Conservation (phyloP, 495 filamentous ascomycete species). For the Talaromyces liani region DNA sequence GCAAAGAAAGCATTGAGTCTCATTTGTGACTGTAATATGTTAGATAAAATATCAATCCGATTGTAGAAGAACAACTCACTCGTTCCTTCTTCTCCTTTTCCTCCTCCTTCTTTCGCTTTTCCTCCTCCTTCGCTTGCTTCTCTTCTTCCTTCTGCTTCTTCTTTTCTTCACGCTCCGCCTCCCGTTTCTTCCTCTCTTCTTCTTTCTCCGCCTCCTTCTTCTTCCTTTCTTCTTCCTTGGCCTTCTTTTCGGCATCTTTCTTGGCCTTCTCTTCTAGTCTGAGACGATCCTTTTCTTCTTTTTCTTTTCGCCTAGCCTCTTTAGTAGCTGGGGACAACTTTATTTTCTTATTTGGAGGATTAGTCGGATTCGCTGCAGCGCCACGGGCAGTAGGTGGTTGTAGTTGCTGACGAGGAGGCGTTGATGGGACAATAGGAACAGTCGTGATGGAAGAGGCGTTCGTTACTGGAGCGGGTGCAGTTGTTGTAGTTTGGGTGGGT, state of each 20-base stretch:
- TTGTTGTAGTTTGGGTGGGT: background rate
- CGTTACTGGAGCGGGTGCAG: background rate
- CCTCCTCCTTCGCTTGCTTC: conserved; percentile 51
- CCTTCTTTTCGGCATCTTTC: conserved; percentile 38
- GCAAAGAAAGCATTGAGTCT: conserved; percentile 56
- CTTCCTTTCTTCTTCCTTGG: conserved; percentile 37
- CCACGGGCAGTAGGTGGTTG: background rate
- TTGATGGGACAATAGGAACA: background rate
- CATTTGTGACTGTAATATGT: conserved; percentile 42
- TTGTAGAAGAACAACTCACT: conserved; percentile 33
- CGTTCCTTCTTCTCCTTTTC: conserved; percentile 61
- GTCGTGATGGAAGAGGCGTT: background rate
- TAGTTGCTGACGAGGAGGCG: background rate
- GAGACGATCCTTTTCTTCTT: conserved; percentile 43
- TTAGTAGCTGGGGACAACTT: conserved; percentile 48
- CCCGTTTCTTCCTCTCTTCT: conserved; percentile 25
- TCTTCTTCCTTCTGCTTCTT: conserved; percentile 29
- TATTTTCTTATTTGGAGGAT: conserved; percentile 35
- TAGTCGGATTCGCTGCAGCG: background rate
- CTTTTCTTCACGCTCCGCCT: conserved; percentile 24
- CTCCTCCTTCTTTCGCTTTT: conserved; percentile 52
- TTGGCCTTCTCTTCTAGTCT: conserved; percentile 35
- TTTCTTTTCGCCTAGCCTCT: conserved; percentile 46
- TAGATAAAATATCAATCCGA: conserved; percentile 10
- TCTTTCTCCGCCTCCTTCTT: conserved; percentile 35